Base-by-base conservation (phyloP, 2,329 filamentous ascomycete genomes). In the Colletotrichum sp. region DNA sequence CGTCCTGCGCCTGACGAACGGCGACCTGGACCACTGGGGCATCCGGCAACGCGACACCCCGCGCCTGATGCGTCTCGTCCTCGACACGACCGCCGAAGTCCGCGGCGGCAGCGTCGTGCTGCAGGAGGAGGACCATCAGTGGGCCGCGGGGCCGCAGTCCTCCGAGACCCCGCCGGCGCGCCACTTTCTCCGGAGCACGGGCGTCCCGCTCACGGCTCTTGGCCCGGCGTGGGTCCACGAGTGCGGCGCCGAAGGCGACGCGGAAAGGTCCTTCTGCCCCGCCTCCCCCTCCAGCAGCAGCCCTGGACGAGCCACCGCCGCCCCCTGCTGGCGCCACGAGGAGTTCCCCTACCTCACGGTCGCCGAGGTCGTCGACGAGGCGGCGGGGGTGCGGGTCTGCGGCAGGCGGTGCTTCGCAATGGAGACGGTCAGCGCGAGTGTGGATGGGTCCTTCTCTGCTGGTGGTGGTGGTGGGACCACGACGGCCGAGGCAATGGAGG, bases 311-410 rank as follows among this genome's bases (percentile, higher is more conserved):
- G 44, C 44, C 44, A 11, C n/a, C 44, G n/a, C 80, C 67, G 85
- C 86, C 16, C 88, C 89, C 4, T 91, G 89, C 81, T 91, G 89
- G 89, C 86, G 89, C 22, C 89, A 91, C 80, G 86, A 90, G 78
- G 86, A 88, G 74, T 90, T 89, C 69, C 89, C 89, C 0, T 89
- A 87, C 78, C 80, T 90, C 12, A 90, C 87, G 3, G 83, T 90
- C 16, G 82, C 84, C 44, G 85, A 89, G 72, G 85, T 85, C 67
- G 83, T 86, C 19, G 89, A 91, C 76, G 79, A 79, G 4, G 78
- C 78, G 0, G 88, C 89, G 0, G 88, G 88, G 0, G 85, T 90
- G 22, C 80, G 85, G 19, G 81, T 89, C 77, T 84, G 84, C 44
- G 88, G 88, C 5, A 80, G 87, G 7, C 85, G 86, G 76, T 88